Percentiles rank a stretch among this genome's conserved stretches.
These are phyloP conservation scores for Paraphaeosphaeria sporulosa DNA, from an alignment of 2,329 filamentous ascomycete species.

Conservation along the genomic window DNA sequence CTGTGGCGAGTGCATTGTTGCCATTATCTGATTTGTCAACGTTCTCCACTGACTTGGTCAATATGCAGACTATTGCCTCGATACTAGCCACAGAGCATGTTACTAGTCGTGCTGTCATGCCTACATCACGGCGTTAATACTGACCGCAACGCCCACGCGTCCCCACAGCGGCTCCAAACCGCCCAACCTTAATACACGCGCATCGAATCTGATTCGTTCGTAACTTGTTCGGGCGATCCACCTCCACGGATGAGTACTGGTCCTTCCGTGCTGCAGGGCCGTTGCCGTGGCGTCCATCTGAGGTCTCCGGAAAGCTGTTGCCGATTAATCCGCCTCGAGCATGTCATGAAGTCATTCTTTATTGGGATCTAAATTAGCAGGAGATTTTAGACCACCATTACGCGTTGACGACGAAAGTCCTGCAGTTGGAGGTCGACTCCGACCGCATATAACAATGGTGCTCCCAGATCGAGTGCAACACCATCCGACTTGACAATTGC, in stretches of 20 bases:
- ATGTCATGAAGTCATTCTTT: conserved; percentile 47
- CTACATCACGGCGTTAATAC: conserved; percentile 37
- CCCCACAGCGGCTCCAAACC: conserved; percentile 18
- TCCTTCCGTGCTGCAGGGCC: conserved; percentile 12
- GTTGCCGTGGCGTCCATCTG: conserved; percentile 1
- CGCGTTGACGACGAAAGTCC: not conserved
- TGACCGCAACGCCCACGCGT: conserved; percentile 26
- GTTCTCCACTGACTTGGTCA: not conserved
- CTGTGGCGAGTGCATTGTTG: not conserved
- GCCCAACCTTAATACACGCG: conserved; percentile 9
- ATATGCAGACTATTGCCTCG: too few species aligned
- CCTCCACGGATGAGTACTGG: conserved; percentile 2
- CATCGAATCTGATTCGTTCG: conserved; percentile 13
- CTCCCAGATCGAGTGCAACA: conserved; percentile 10
- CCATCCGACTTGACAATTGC: conserved; percentile 18
- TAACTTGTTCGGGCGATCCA: conserved; percentile 6
- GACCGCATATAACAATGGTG: conserved; percentile 20
- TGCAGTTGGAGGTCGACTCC: conserved; percentile 11
- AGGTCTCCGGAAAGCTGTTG: not conserved
- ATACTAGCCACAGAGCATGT: too few species aligned
- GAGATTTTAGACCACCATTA: conserved; percentile 1
- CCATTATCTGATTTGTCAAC: not conserved
- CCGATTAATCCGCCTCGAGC: conserved; percentile 32
- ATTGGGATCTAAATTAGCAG: not conserved
- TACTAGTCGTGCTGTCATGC: conserved; percentile 36